Evolutionary conservation across 2,329 filamentous ascomycete genomes (phyloP).

Genomic region (Ustulina deusta): DNA sequence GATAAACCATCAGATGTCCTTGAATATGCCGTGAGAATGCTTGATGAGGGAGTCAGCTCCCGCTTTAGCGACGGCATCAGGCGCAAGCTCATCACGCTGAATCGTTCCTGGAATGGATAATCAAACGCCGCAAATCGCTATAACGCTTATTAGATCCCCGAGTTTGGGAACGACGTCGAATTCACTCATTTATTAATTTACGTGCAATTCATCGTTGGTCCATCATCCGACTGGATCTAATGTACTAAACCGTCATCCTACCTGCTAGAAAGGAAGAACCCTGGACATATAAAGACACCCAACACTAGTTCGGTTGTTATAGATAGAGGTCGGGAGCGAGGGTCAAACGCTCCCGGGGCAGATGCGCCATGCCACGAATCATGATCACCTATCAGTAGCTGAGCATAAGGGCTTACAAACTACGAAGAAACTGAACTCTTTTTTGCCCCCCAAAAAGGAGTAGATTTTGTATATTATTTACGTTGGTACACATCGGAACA

Average conservation of each 20-base stretch:
- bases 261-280: too few relatives aligned
- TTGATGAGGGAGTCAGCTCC: conserved; percentile 57
- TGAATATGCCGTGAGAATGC: conserved; percentile 55
- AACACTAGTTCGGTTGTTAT: neutral
- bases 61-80: conserved; percentile 60
- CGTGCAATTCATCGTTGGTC: neutral
- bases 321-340: neutral
- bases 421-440: neutral
- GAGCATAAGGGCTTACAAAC: neutral
- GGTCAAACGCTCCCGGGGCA: neutral
- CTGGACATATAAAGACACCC: neutral
- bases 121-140: neutral
- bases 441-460: too few relatives aligned
- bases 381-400: neutral
- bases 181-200: neutral
- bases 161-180: neutral
- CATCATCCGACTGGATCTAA: neutral
- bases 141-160: neutral
- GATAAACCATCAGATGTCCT: conserved; percentile 57
- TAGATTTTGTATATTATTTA: too few relatives aligned
- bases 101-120: conserved; percentile 53
- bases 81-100: conserved; percentile 57
- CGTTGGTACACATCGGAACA: neutral
- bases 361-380: neutral
- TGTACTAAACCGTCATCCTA: neutral